These are phyloP conservation scores for Polyporus tsugae DNA, from an alignment of 1,284 basidiomycete species.

Conservation along the genomic window DNA sequence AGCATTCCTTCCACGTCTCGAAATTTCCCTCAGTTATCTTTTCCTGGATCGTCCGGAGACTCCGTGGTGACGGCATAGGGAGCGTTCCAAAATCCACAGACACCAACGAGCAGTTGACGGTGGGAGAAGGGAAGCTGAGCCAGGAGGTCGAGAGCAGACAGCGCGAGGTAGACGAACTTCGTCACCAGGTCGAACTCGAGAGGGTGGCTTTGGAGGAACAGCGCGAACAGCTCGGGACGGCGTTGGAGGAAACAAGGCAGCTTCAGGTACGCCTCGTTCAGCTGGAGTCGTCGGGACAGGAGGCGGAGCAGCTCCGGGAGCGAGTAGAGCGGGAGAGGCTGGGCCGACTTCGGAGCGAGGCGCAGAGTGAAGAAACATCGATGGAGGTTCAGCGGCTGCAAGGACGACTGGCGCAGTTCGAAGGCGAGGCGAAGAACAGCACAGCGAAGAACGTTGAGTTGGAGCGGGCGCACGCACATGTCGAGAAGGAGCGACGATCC, in stretches of 20 bases:
- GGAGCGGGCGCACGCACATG: conserved; percentile 17
- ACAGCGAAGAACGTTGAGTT: conserved; percentile 15
- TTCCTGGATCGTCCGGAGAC: not conserved
- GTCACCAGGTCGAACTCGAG: not conserved
- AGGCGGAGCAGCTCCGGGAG: not conserved
- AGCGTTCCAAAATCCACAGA: not conserved
- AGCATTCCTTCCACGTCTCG: not conserved
- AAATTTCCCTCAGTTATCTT: not conserved
- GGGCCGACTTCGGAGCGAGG: not conserved
- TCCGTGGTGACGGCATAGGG: not conserved
- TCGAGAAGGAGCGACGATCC: conserved; percentile 22
- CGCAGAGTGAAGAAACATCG: not conserved
- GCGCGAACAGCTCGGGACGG: not conserved
- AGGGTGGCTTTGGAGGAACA: not conserved
- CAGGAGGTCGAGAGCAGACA: not conserved
- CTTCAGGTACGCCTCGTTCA: conserved; percentile 1
- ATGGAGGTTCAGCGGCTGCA: not conserved
- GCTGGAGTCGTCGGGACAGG: conserved; percentile 1
- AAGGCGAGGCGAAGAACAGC: conserved; percentile 13
- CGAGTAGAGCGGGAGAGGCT: not conserved
- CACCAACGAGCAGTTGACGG: not conserved
- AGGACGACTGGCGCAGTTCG: conserved; percentile 8
- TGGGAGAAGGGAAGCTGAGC: not conserved
- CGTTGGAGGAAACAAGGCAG: not conserved
- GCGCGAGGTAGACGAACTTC: not conserved